phyloP scores from a whole-genome alignment of 306 rosid genomes.

The Cercis canadensis region DNA sequence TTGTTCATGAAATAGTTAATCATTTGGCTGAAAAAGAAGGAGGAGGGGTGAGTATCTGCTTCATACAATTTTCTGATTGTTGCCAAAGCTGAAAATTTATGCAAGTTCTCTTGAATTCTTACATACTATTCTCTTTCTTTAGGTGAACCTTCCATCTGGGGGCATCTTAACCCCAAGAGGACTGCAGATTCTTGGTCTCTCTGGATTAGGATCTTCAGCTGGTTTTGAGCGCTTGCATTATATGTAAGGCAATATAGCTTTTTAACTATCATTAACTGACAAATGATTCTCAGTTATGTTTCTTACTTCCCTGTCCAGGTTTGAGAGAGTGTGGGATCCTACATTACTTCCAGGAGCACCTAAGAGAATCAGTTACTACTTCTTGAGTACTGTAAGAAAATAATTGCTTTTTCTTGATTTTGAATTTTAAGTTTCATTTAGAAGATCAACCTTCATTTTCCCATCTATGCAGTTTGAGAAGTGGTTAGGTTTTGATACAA shows the following conservation, averaged over 20 bases:
- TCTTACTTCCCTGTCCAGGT: constrained; percentile 52
- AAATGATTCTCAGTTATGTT: constrained; percentile 25
- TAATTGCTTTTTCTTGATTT: constrained; percentile 31
- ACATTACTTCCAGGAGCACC: constrained; percentile 77
- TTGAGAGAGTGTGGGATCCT: constrained; percentile 97
- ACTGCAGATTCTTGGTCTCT: constrained; percentile 84
- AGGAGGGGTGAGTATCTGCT: constrained; percentile 69
- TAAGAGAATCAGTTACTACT: constrained; percentile 72
- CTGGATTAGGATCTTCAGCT: constrained; percentile 73
- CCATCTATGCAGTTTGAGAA: constrained; percentile 68
- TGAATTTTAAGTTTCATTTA: constrained; percentile 36
- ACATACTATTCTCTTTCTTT: constrained; percentile 35
- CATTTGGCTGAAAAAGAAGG: constrained; percentile 74
- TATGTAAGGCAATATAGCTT: constrained; percentile 57
- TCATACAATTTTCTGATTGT: constrained; percentile 34
- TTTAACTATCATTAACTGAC: constrained; percentile 9
- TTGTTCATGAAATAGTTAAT: constrained; percentile 77
- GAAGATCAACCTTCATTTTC: constrained; percentile 37
- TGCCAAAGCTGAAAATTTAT: constrained; percentile 36
- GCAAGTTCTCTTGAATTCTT: constrained; percentile 26
- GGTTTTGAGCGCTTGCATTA: constrained; percentile 96
- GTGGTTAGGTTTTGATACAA: constrained; percentile 59
- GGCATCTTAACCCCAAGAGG: constrained; percentile 89
- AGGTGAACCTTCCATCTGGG: constrained; percentile 94
- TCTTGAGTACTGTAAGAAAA: constrained; percentile 74